Percentiles rank a stretch among this genome's conserved stretches.
These are phyloP conservation scores for Pleurotus djamor DNA, from an alignment of 768 basidiomycete species.

Conservation along the genomic window DNA sequence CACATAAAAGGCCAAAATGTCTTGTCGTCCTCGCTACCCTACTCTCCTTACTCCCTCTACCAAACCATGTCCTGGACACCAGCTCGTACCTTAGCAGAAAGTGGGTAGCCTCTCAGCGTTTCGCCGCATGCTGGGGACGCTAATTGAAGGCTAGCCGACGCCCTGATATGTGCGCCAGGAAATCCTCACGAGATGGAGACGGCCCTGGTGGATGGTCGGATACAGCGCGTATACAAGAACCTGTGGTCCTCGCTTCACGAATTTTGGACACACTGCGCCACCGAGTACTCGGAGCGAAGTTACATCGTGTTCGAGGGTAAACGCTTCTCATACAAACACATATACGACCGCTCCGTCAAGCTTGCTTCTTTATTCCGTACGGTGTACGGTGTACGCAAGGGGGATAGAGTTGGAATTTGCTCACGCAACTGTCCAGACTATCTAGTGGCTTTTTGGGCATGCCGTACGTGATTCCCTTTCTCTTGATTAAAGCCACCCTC, in stretches of 20 bases:
- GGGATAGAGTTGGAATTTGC: slow-evolving; percentile 59
- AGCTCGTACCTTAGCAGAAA: slow-evolving; percentile 34
- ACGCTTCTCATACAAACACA: slow-evolving; percentile 44
- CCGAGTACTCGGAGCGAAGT: slow-evolving; percentile 38
- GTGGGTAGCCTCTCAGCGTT: slow-evolving; percentile 23
- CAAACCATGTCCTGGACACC: slow-evolving; percentile 37
- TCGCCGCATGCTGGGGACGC: neutral
- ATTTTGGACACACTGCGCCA: slow-evolving; percentile 48
- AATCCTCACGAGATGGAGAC: slow-evolving; percentile 48
- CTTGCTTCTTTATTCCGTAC: slow-evolving; percentile 41
- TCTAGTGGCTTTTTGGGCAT: slow-evolving; percentile 59
- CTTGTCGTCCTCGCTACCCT: slow-evolving; percentile 4
- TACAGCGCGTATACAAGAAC: slow-evolving; percentile 58
- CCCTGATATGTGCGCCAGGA: slow-evolving; percentile 43
- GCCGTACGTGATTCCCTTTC: slow-evolving; percentile 34
- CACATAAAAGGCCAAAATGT: neutral
- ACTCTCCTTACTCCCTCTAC: slow-evolving; percentile 18
- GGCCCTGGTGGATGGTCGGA: slow-evolving; percentile 42
- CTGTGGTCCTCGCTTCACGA: slow-evolving; percentile 49
- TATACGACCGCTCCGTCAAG: slow-evolving; percentile 38
- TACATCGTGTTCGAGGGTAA: slow-evolving; percentile 57
- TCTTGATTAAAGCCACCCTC: neutral
- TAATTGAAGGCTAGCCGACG: slow-evolving; percentile 31
- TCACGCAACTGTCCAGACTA: slow-evolving; percentile 64
- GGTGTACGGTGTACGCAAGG: slow-evolving; percentile 50